Conservation (phyloP, 169 alveolate species). For the Plasmodium knowlesi region DNA sequence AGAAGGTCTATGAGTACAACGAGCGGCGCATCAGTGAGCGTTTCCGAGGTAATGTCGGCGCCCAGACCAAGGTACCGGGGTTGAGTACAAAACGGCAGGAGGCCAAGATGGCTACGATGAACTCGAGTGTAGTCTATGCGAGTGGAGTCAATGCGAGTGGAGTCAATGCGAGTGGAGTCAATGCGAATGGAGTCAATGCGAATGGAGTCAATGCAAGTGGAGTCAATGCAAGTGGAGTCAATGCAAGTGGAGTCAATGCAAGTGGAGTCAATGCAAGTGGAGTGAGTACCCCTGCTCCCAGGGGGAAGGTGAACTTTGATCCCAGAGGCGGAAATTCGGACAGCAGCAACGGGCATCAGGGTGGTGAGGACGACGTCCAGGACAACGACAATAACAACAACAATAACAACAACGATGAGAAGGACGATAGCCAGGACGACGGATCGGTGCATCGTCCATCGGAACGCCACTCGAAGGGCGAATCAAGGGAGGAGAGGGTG, state of each 20-base stretch:
- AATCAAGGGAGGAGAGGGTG: neutral
- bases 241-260: too few species aligned
- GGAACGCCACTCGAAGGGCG: neutral
- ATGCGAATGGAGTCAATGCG: too few species aligned
- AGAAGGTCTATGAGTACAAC: conserved; percentile 72
- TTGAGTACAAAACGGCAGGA: neutral
- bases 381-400: too few species aligned
- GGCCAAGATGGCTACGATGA: neutral
- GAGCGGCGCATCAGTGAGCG: conserved; percentile 29
- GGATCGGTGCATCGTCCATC: neutral
- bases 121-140: too few species aligned
- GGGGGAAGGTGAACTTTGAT: neutral
- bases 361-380: neutral
- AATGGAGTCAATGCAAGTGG: too few species aligned
- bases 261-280: too few species aligned
- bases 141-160: too few species aligned
- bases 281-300: too few species aligned
- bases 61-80: neutral
- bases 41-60: neutral
- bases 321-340: neutral
- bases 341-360: neutral
- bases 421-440: neutral
- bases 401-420: too few species aligned
- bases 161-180: too few species aligned
- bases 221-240: too few species aligned